Base-by-base conservation (phyloP, 2,329 filamentous ascomycete genomes). In the Penicillium sclerotigenum region DNA sequence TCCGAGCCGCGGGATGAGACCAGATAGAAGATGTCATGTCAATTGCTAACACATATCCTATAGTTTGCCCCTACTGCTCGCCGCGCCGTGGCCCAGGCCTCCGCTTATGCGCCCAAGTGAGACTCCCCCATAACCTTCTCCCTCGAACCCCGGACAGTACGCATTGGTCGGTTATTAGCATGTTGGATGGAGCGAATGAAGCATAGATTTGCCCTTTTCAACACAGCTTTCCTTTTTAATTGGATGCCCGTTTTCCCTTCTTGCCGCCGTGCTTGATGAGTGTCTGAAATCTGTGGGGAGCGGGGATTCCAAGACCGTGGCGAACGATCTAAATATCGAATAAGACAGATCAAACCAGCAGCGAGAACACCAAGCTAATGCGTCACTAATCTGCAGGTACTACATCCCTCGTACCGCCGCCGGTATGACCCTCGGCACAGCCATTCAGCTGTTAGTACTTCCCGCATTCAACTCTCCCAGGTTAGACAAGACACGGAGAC, bases 71-170 rank as follows among this genome's bases (percentile, higher is more conserved):
- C 71, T 52, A 69, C 71, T 50, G 61, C 69, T 59, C 71, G 70
- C 62, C 71, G 71, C 49, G 69, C 70, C 57, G 71, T 69, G 63
- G 67, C 66, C 72, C 72, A 78, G 68, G 76, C 79, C 59, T 83
- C 81, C 70, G 80, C 79, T 54, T 84, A 81, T 68, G 83, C 80
- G 53, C 83, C 83, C 59, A 79, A 82, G 83, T 86, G 78, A 72
- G 73, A 67, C 46, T 33, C 28, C 59, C 63, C 54, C 43, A 28
- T 31, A 36, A 5, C 16, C 40, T 31, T 10, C 26, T 8, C 24
- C 34, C 28, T 40, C 48, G 36, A 43, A 53, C 26, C 55, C 47
- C 31, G 40, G 13, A 34, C 18, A 26, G n/a, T 28, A 34, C 40
- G 41, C 22, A 16, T 56, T 45, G 7, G 42, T 28, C 26, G 18